Conservation (phyloP, 1,139 yeast genomes). For the Sugiyamaella novakii region DNA sequence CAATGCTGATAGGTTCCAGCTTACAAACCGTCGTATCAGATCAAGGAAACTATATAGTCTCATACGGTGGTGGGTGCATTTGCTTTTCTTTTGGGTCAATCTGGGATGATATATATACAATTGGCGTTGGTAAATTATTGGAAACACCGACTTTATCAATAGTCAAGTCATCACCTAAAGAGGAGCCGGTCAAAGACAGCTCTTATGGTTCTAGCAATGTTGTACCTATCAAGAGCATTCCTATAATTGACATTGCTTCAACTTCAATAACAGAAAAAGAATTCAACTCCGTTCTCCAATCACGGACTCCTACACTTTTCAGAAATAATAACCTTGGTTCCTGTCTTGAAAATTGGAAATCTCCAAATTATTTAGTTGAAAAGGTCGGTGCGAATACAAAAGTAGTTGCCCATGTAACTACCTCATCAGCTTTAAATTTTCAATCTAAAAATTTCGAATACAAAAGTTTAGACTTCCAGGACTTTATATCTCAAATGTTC, state of each 20-base stretch:
- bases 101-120: constrained; percentile 49
- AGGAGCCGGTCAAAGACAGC: background rate
- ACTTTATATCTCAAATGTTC: constrained; percentile 36
- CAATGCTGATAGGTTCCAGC: constrained; percentile 65
- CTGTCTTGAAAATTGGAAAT: constrained; percentile 37
- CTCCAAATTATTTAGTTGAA: constrained; percentile 36
- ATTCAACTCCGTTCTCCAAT: constrained; percentile 15
- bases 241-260: background rate
- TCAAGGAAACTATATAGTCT: constrained; percentile 34
- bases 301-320: constrained; percentile 23
- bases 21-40: constrained; percentile 31
- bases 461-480: constrained; percentile 35
- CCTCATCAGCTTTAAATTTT: constrained; percentile 37
- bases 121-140: constrained; percentile 14
- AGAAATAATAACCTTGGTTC: constrained; percentile 35
- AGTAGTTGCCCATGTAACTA: constrained; percentile 40
- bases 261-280: constrained; percentile 4
- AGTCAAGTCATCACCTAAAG: background rate
- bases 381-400: constrained; percentile 36
- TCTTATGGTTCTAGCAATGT: background rate
- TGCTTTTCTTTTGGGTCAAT: constrained; percentile 82
- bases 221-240: background rate
- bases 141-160: background rate
- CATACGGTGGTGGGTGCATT: constrained; percentile 78
- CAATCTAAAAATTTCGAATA: constrained; percentile 42